Percentiles rank a stretch among this genome's conserved stretches.
phyloP scores from a whole-genome alignment of 139 green algal genomes.

The Bryopsis sp. region DNA sequence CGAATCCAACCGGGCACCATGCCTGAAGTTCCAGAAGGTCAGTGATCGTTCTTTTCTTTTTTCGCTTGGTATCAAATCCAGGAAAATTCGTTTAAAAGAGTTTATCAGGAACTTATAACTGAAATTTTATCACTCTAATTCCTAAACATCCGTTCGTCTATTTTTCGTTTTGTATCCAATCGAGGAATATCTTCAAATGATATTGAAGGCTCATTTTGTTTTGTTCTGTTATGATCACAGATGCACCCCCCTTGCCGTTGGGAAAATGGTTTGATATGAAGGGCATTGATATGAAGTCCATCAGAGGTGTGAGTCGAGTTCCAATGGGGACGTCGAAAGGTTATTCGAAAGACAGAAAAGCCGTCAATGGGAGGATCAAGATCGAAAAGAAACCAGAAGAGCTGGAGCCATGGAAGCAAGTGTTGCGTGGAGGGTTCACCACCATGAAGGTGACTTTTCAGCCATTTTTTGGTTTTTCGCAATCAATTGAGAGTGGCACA shows the following conservation, averaged over 20 bases:
- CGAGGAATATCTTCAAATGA: too few species aligned
- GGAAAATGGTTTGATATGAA: slow-evolving; percentile 45
- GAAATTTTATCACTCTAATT: too few species aligned
- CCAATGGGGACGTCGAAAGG: background rate
- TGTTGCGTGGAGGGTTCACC: slow-evolving; percentile 22
- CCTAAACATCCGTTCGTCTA: too few species aligned
- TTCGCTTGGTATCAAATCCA: too few species aligned
- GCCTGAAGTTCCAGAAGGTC: slow-evolving; percentile 28
- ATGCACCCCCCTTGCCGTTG: slow-evolving; percentile 35
- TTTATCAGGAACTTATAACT: too few species aligned
- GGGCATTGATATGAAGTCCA: slow-evolving; percentile 25
- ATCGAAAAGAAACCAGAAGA: slow-evolving; percentile 20
- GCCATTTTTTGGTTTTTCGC: too few species aligned
- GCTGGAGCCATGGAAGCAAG: slow-evolving; percentile 37
- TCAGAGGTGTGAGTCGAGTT: background rate
- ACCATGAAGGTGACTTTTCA: slow-evolving; percentile 21
- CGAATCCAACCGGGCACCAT: slow-evolving; percentile 14
- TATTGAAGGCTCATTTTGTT: too few species aligned
- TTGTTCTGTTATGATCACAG: too few species aligned
- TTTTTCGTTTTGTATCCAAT: too few species aligned
- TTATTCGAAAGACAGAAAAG: background rate
- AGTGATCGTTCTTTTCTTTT: too few species aligned
- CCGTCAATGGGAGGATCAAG: slow-evolving; percentile 12
- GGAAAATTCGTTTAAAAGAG: too few species aligned
- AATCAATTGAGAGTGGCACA: too few species aligned